Conservation (phyloP, 345 rosid species). For the Brassica juncea region DNA sequence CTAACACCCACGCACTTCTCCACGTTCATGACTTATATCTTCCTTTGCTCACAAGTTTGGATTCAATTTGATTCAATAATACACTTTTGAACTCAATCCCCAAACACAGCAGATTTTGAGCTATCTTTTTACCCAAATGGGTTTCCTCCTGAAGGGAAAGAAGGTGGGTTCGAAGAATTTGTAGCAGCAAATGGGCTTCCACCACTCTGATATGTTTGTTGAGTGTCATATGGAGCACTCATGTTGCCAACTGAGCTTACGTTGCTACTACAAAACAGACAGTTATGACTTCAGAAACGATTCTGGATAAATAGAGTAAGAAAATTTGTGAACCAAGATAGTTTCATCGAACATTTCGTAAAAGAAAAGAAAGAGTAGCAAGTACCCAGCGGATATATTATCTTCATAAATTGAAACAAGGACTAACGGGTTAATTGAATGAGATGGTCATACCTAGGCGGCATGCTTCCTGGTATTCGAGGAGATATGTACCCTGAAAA, state of each 20-base stretch:
- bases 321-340: too few relatives aligned
- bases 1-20: too few relatives aligned
- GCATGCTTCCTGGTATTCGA: conserved; percentile 53
- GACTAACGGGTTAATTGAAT: background rate
- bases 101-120: background rate
- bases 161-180: background rate
- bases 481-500: conserved; percentile 63
- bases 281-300: background rate
- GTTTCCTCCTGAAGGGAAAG: too few relatives aligned
- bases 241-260: background rate
- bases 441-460: conserved; percentile 52
- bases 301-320: background rate
- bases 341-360: too few relatives aligned
- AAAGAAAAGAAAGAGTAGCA: too few relatives aligned
- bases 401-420: background rate
- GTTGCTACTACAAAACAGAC: background rate
- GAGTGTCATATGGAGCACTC: too few relatives aligned
- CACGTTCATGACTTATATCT: too few relatives aligned
- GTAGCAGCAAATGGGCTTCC: too few relatives aligned
- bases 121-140: too few relatives aligned
- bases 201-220: too few relatives aligned
- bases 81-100: background rate
- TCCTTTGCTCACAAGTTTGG: too few relatives aligned
- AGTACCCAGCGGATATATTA: background rate
- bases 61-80: too few relatives aligned